Evolutionary conservation across 2,329 filamentous ascomycete species (phyloP), one percentile per base, ranked within the genome.

Genomic region (Aspergillus udagawae): DNA sequence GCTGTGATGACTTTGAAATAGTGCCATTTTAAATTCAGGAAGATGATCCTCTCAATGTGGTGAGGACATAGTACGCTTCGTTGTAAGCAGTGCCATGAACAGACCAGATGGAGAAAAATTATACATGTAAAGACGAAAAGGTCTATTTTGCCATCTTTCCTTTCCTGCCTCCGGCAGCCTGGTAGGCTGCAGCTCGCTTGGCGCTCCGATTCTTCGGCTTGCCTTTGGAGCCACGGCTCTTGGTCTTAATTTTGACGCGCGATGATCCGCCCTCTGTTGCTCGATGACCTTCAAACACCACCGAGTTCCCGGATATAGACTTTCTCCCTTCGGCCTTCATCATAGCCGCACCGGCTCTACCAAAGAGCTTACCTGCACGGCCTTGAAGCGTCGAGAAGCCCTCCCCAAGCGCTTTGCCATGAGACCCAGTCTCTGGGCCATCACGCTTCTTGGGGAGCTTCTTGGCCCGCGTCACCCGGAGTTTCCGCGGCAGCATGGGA

Each of bases 381-480:
- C 74, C 75, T 29, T 75, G 72, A 5, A 77, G 66, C 14, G 73
- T 74, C 63, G 70, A 71, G 49, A 66, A 64, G 25, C 65, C 62
- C 45, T 67, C 63, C 27, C 69, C 65, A 27, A 66, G 63, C 50
- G 62, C 58, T 52, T 70, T 59, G 54, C 58, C 61, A 53, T 60
- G 64, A 25, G 57, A 52, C 21, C 57, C 63, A 21, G 27, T 54
- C 6, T 55, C 59, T 3, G 54, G 57, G 12, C 53, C 62, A 17
- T 67, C 63, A 6, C 64, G 61, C 55, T 70, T 81, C 61, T 82
- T 82, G 62, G 77, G 76, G 63, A 84, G 73, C 54, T 89, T 89
- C 75, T 92, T 93, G 69, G 94, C 94, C 59, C 94, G 87, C 50
- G 86, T 88, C 49, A 99, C 92, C 54, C 94, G 89, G 35, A 99